Percentiles rank a stretch among this genome's conserved stretches.
Evolutionary conservation across 1,139 yeast species (phyloP).

Genomic region (Nadsonia commutata): DNA sequence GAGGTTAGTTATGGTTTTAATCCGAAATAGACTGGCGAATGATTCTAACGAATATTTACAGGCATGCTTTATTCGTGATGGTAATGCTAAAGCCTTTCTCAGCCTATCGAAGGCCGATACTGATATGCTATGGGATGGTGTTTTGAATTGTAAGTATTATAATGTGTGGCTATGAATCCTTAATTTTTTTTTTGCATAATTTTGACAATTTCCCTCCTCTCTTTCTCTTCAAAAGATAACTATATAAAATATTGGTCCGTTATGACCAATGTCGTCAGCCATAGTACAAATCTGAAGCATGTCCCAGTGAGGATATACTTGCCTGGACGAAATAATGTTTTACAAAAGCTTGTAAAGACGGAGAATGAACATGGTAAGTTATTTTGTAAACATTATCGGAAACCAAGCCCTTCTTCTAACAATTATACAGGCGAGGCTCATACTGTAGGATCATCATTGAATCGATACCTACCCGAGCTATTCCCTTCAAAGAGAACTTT

Average conservation of each 20-base stretch:
- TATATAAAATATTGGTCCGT: slow-evolving; percentile 23
- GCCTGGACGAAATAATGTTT: slow-evolving; percentile 27
- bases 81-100: slow-evolving; percentile 65
- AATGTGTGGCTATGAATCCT: no score
- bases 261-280: slow-evolving; percentile 24
- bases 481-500: slow-evolving; percentile 25
- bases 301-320: slow-evolving; percentile 50
- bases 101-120: slow-evolving; percentile 49
- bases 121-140: slow-evolving; percentile 32
- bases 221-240: slow-evolving; percentile 14
- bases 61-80: slow-evolving; percentile 56
- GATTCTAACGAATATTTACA: slow-evolving; percentile 39
- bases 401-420: not conserved
- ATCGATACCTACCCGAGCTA: slow-evolving; percentile 29
- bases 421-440: slow-evolving; percentile 12
- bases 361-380: not conserved
- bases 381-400: not conserved
- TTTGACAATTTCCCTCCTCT: not conserved
- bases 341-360: not conserved
- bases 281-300: slow-evolving; percentile 18
- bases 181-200: not conserved
- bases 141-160: not conserved
- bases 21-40: no score
- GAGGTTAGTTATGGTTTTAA: not conserved
- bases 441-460: slow-evolving; percentile 31